Conservation (phyloP, 371 early-diverging fungal species). For the Mucor circinelloides region DNA sequence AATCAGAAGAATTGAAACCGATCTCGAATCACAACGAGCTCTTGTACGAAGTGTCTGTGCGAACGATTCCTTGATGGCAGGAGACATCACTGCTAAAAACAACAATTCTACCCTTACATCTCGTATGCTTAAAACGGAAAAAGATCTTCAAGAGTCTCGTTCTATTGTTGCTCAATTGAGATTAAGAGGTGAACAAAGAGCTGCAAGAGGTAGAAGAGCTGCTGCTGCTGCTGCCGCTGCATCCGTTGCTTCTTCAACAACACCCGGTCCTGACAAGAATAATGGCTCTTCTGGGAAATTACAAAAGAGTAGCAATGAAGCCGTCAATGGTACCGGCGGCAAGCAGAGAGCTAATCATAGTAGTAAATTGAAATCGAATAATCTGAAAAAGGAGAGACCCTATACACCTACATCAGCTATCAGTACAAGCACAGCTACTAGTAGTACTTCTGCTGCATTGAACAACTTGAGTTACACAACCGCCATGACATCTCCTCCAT, state of each 20-base stretch:
- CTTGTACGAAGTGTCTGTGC: slow-evolving; percentile 21
- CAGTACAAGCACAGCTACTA: background rate
- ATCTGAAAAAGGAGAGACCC: background rate
- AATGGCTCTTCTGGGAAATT: slow-evolving; percentile 13
- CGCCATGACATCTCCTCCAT: slow-evolving; percentile 4
- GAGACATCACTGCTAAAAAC: background rate
- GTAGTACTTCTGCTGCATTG: background rate
- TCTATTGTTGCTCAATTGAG: slow-evolving; percentile 41
- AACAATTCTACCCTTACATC: slow-evolving; percentile 8
- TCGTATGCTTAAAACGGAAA: slow-evolving; percentile 36
- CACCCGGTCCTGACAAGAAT: slow-evolving; percentile 20
- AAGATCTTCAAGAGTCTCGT: slow-evolving; percentile 43
- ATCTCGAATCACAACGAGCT: slow-evolving; percentile 27
- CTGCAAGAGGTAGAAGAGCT: slow-evolving; percentile 34
- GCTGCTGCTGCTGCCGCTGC: slow-evolving; percentile 14
- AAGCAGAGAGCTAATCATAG: background rate
- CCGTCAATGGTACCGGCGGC: slow-evolving; percentile 1
- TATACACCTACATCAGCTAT: background rate
- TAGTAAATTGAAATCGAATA: background rate
- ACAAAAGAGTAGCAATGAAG: background rate
- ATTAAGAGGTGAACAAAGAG: slow-evolving; percentile 36
- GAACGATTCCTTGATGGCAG: background rate
- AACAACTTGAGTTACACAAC: background rate
- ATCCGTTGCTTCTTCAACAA: slow-evolving; percentile 6
- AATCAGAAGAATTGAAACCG: slow-evolving; percentile 41